A percentile compares a stretch with the other conserved stretches of the same genome.
These are phyloP conservation scores for Calvatia gigantea DNA, from an alignment of 768 basidiomycete species.

Conservation along the genomic window DNA sequence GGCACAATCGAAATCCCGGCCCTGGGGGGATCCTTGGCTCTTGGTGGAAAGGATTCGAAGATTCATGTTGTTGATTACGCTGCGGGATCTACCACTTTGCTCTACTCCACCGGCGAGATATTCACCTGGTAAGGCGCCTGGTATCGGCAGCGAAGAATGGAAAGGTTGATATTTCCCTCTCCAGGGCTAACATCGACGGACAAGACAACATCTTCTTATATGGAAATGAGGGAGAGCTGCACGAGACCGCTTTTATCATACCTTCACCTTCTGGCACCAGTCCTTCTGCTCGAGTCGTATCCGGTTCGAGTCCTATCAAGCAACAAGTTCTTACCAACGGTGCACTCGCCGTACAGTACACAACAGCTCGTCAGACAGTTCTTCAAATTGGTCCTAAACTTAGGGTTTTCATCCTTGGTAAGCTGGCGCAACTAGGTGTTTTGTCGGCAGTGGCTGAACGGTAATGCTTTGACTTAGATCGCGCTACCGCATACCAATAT, in stretches of 20 bases:
- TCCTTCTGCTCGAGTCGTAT: conserved; percentile 30
- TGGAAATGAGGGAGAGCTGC: conserved; percentile 42
- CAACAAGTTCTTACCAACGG: conserved; percentile 31
- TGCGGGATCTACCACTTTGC: conserved; percentile 38
- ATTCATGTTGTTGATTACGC: conserved; percentile 47
- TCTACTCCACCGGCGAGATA: conserved; percentile 49
- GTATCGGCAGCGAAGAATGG: too few relatives aligned
- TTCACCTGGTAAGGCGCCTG: conserved; percentile 39
- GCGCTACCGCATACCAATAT: conserved; percentile 45
- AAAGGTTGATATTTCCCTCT: background rate
- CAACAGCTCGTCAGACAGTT: conserved; percentile 43
- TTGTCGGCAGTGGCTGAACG: background rate
- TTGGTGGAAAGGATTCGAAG: conserved; percentile 53
- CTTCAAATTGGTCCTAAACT: conserved; percentile 39
- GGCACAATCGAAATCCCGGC: conserved; percentile 40
- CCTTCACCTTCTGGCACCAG: conserved; percentile 13
- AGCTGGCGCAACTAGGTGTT: conserved; percentile 5
- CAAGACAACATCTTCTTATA: conserved; percentile 46
- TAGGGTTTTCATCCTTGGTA: conserved; percentile 41
- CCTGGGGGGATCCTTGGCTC: conserved; percentile 37
- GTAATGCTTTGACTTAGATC: conserved; percentile 35
- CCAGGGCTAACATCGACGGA: conserved; percentile 46
- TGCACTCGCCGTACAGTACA: conserved; percentile 40
- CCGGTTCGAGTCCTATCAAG: conserved; percentile 31
- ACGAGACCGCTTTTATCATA: conserved; percentile 47